Conservation (phyloP, 805 yeast species). For the Debaryomyces tyrocola region DNA sequence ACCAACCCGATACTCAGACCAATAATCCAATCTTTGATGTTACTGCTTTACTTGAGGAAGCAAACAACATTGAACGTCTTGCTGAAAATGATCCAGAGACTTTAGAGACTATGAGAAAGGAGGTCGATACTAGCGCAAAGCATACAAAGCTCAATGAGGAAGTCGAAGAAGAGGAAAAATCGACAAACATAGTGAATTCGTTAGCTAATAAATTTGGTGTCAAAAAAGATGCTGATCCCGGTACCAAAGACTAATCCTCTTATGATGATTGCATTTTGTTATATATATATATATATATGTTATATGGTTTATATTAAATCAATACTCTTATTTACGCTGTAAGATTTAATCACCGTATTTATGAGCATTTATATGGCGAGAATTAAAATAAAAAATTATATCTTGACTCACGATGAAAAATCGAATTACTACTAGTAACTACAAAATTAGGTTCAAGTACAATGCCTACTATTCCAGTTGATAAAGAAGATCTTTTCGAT, state of each 20-base stretch:
- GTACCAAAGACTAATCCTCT: too few relatives aligned
- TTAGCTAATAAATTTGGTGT: background rate
- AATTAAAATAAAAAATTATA: background rate
- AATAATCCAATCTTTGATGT: slow-evolving; percentile 42
- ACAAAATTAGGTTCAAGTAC: background rate
- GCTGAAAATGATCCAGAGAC: slow-evolving; percentile 20
- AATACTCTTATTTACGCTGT: too few relatives aligned
- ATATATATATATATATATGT: too few relatives aligned
- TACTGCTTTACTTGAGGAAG: slow-evolving; percentile 42
- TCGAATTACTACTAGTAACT: background rate
- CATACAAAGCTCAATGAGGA: slow-evolving; percentile 18
- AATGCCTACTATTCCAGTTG: slow-evolving; percentile 98
- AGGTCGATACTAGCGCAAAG: slow-evolving; percentile 11
- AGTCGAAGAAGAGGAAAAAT: slow-evolving; percentile 7
- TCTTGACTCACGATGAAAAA: background rate
- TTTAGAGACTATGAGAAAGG: slow-evolving; percentile 14
- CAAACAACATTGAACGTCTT: slow-evolving; percentile 42
- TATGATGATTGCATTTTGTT: too few relatives aligned
- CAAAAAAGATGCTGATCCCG: too few relatives aligned
- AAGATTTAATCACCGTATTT: background rate
- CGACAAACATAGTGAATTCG: background rate
- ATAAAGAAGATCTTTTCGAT: slow-evolving; percentile 86
- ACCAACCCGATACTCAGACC: background rate
- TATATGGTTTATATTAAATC: too few relatives aligned
- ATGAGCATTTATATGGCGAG: background rate